Percentiles rank a stretch among this genome's conserved stretches.
These are phyloP conservation scores for Vicia villosa DNA, from an alignment of 306 rosid genomes.

Conservation along the genomic window DNA sequence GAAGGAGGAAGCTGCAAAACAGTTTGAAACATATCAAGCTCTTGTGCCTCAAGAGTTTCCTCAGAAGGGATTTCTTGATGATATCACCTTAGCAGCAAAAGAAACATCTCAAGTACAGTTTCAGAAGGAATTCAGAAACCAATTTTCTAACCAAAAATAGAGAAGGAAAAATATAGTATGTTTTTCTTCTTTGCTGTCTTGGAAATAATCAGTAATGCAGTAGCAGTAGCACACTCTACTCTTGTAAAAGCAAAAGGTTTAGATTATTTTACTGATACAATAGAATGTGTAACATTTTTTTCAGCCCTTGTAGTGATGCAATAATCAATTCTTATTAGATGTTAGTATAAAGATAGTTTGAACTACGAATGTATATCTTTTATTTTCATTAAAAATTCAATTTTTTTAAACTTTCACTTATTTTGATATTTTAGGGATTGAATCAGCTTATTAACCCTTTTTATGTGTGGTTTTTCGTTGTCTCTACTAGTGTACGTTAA, in stretches of 20 bases:
- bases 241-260: constrained; percentile 2
- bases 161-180: neutral
- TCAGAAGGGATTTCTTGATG: constrained; percentile 82
- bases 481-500: no score
- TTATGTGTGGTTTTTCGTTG: neutral
- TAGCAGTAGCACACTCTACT: neutral
- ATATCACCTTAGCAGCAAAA: constrained; percentile 73
- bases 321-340: no score
- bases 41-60: constrained; percentile 89
- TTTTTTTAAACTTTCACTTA: no score
- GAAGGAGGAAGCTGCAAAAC: constrained; percentile 75
- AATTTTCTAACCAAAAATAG: constrained; percentile 52
- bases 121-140: constrained; percentile 55
- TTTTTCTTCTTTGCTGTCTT: constrained; percentile 8
- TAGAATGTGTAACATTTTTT: constrained; percentile 22
- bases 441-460: no score
- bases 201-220: constrained; percentile 20
- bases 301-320: no score
- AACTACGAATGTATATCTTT: no score
- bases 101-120: constrained; percentile 56
- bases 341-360: no score
- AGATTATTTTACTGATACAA: constrained; percentile 8
- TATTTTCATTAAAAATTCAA: no score
- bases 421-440: no score
- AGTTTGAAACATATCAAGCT: constrained; percentile 70